Conservation (phyloP, 1,284 basidiomycete species). For the Ustanciosporium gigantosporum region DNA sequence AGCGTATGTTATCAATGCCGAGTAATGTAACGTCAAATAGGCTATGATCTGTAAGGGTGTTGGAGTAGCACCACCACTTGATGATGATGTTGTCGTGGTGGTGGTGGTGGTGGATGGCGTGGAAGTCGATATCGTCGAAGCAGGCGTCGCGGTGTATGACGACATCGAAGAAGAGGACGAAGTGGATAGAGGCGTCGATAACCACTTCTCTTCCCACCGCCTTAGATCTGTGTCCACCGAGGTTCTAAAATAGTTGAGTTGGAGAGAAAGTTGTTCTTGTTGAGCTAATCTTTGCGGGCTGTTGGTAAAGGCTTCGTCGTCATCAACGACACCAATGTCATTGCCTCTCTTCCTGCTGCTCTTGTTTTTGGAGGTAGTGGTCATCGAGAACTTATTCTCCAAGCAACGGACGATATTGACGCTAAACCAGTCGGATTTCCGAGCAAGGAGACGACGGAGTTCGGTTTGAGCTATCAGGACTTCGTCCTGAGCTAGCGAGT, state of each 20-base stretch:
- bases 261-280: slow-evolving; percentile 18
- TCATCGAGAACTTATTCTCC: neutral
- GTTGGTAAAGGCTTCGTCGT: too few species aligned
- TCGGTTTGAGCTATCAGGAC: slow-evolving; percentile 38
- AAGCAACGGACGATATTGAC: slow-evolving; percentile 19
- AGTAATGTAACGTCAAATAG: slow-evolving; percentile 23
- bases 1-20: slow-evolving; percentile 33
- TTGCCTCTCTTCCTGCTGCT: too few species aligned
- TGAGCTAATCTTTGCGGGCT: too few species aligned
- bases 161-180: too few species aligned
- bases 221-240: slow-evolving; percentile 33
- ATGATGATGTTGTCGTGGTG: too few species aligned
- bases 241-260: slow-evolving; percentile 26
- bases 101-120: slow-evolving; percentile 4
- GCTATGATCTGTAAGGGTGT: slow-evolving; percentile 27
- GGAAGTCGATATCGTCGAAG: too few species aligned
- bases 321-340: too few species aligned
- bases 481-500: slow-evolving; percentile 32
- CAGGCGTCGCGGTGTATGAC: too few species aligned
- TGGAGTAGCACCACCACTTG: too few species aligned
- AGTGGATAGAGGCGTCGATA: neutral
- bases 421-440: slow-evolving; percentile 19
- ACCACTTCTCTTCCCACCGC: slow-evolving; percentile 39
- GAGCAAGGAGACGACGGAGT: slow-evolving; percentile 27
- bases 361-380: neutral